phyloP scores from a whole-genome alignment of 768 basidiomycete genomes.

The Ramaria rubella region DNA sequence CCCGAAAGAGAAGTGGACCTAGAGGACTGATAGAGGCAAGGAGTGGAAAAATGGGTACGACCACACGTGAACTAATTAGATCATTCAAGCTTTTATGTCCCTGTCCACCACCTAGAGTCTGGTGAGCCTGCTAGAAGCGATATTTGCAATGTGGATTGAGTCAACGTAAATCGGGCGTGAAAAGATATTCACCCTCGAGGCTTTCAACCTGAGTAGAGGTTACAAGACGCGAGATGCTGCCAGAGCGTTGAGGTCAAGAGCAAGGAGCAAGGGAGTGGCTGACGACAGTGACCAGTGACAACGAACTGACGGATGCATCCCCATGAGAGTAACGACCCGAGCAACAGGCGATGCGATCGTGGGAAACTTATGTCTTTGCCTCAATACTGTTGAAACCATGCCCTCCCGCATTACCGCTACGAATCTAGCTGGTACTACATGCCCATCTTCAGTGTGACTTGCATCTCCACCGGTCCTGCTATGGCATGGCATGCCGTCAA shows the following conservation, averaged over 20 bases:
- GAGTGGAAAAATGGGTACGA: neutral
- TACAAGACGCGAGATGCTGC: neutral
- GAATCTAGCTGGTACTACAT: conserved; percentile 38
- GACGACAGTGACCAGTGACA: no score
- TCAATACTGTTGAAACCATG: neutral
- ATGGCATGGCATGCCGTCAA: conserved; percentile 12
- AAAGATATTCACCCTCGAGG: neutral
- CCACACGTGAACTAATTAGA: neutral
- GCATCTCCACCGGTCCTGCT: conserved; percentile 39
- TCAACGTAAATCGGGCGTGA: neutral
- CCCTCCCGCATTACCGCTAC: conserved; percentile 29
- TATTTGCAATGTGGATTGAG: no score
- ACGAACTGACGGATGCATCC: no score
- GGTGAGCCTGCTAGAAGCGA: no score
- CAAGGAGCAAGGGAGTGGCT: neutral
- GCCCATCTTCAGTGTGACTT: conserved; percentile 44
- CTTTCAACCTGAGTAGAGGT: neutral
- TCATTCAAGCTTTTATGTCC: no score
- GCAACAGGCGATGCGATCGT: no score
- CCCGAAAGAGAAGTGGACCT: neutral
- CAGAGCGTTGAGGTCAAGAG: neutral
- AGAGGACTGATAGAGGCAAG: neutral
- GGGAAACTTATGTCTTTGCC: neutral
- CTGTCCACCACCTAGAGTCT: no score
- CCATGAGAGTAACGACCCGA: neutral